Conservation (phyloP, 805 yeast species). For the Hanseniaspora vineae region DNA sequence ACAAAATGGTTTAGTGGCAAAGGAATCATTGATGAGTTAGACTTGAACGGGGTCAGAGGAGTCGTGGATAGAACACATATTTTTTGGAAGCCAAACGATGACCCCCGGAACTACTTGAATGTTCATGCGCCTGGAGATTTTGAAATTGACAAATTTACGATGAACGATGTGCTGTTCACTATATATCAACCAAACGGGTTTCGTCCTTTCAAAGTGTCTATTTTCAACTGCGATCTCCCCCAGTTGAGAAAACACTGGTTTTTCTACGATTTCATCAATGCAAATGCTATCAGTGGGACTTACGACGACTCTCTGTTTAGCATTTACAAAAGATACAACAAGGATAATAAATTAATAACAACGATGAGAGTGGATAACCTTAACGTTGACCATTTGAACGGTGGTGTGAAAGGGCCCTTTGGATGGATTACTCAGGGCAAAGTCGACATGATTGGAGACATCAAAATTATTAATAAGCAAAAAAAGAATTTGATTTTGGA, state of each 20-base stretch:
- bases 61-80: slow-evolving; percentile 87
- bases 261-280: slow-evolving; percentile 73
- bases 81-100: slow-evolving; percentile 67
- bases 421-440: slow-evolving; percentile 93
- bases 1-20: slow-evolving; percentile 80
- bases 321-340: slow-evolving; percentile 43
- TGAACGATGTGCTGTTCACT: slow-evolving; percentile 79
- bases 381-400: slow-evolving; percentile 76
- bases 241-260: slow-evolving; percentile 85
- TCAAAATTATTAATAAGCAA: slow-evolving; percentile 54
- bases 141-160: slow-evolving; percentile 68
- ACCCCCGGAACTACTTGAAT: slow-evolving; percentile 69
- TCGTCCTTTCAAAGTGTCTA: slow-evolving; percentile 73
- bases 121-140: slow-evolving; percentile 78
- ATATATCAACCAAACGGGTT: slow-evolving; percentile 70
- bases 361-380: slow-evolving; percentile 76
- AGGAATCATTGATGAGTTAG: slow-evolving; percentile 73
- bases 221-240: slow-evolving; percentile 77
- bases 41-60: slow-evolving; percentile 79
- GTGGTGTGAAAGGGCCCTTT: slow-evolving; percentile 87
- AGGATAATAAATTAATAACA: slow-evolving; percentile 31
- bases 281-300: slow-evolving; percentile 76
- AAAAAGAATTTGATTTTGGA: slow-evolving; percentile 33
- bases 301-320: slow-evolving; percentile 91
- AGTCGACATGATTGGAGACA: slow-evolving; percentile 89